phyloP scores from a whole-genome alignment of 495 filamentous ascomycete species.

The Aspergillus bertholletiae region DNA sequence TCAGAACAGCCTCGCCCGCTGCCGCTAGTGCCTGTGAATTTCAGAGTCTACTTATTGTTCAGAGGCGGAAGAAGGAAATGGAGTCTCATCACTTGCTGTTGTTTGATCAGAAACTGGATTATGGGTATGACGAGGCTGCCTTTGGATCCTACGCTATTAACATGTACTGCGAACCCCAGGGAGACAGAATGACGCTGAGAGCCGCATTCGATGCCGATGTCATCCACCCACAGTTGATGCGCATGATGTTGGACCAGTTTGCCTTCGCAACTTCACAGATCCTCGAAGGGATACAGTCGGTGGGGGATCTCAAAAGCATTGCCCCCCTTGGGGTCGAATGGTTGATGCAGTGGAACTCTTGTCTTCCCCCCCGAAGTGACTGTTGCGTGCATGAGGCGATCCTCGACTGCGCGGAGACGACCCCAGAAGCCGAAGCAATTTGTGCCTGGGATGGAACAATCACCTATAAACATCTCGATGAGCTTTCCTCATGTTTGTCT shows the following conservation, averaged over 20 bases:
- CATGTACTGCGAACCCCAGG: not conserved
- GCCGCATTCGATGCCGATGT: not conserved
- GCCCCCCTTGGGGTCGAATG: no score
- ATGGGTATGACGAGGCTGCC: not conserved
- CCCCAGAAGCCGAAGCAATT: not conserved
- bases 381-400: no score
- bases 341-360: no score
- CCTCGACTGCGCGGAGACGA: no score
- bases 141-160: not conserved
- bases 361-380: no score
- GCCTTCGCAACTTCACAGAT: no score
- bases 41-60: not conserved
- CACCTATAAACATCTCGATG: not conserved
- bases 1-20: not conserved
- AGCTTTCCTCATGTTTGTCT: not conserved
- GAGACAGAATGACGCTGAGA: not conserved
- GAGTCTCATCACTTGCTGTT: not conserved
- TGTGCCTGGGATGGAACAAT: not conserved
- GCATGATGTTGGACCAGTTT: not conserved
- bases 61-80: not conserved
- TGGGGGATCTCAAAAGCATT: no score
- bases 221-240: not conserved
- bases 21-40: not conserved
- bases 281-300: no score
- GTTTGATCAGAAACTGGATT: not conserved